Conservation (phyloP, 1,284 basidiomycete genomes). For the Singerocomus inundabilis region DNA sequence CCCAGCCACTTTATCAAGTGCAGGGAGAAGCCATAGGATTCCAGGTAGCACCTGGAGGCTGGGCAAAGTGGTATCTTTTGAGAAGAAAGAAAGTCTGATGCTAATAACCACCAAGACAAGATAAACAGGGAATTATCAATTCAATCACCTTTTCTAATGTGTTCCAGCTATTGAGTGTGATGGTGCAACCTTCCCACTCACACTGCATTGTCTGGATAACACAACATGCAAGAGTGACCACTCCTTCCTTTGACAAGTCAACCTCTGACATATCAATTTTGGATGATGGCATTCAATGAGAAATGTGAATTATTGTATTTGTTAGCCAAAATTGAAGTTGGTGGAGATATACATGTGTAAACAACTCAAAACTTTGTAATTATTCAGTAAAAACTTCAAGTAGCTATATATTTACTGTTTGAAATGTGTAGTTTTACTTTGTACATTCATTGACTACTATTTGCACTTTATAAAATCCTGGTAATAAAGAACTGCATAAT, state of each 20-base stretch:
- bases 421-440: too few relatives aligned
- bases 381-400: too few relatives aligned
- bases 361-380: constrained; percentile 1
- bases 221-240: constrained; percentile 24
- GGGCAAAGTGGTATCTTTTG: background rate
- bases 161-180: constrained; percentile 29
- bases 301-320: background rate
- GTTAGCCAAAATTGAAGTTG: background rate
- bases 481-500: too few relatives aligned
- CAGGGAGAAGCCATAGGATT: constrained; percentile 13
- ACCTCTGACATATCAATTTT: constrained; percentile 18
- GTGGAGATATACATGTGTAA: constrained; percentile 12
- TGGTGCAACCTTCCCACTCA: constrained; percentile 27
- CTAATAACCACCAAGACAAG: constrained; percentile 2
- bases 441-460: too few relatives aligned
- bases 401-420: too few relatives aligned
- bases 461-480: too few relatives aligned
- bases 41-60: background rate
- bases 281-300: constrained; percentile 7
- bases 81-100: background rate
- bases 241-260: constrained; percentile 21
- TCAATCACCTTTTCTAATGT: constrained; percentile 29
- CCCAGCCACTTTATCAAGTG: constrained; percentile 4
- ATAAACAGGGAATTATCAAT: constrained; percentile 1
- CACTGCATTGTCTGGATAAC: constrained; percentile 27